Evolutionary conservation across 495 filamentous ascomycete genomes (phyloP).

Genomic region (Annulohypoxylon bovei): DNA sequence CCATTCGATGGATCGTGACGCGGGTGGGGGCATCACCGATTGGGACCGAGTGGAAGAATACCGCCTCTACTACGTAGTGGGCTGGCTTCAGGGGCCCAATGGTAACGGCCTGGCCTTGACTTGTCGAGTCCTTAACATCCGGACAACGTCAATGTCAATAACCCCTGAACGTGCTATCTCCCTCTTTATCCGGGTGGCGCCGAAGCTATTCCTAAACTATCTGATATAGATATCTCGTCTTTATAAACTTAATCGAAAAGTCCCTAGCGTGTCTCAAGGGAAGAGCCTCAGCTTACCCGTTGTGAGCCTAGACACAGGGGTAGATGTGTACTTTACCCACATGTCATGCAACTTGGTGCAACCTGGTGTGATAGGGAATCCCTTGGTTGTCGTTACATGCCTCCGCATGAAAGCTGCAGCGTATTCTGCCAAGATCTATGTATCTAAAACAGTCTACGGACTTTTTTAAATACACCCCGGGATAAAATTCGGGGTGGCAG

Average conservation of each 20-base stretch:
- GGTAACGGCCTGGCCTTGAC: neutral
- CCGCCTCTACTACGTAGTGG: conserved; percentile 27
- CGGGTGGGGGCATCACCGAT: conserved; percentile 32
- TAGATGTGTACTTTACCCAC: conserved; percentile 5
- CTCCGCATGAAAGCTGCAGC: conserved; percentile 36
- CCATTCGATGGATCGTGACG: conserved; percentile 37
- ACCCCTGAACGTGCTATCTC: neutral
- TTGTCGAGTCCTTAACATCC: neutral
- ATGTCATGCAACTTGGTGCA: conserved; percentile 19
- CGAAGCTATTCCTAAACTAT: conserved; percentile 15
- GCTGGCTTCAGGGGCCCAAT: conserved; percentile 29
- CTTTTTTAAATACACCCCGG: conserved; percentile 30
- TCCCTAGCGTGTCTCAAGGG: conserved; percentile 17
- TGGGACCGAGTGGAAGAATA: neutral
- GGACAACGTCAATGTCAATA: neutral
- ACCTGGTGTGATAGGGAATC: conserved; percentile 28
- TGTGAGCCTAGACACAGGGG: conserved; percentile 14
- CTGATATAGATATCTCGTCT: neutral
- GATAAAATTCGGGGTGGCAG: conserved; percentile 21
- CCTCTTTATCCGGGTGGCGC: conserved; percentile 34
- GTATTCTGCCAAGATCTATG: conserved; percentile 35
- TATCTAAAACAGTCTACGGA: conserved; percentile 40
- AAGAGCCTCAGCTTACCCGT: conserved; percentile 40
- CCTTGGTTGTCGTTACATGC: neutral
- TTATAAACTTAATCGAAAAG: neutral